Base-by-base conservation (phyloP, 2,329 filamentous ascomycete genomes). In the Botryotinia convoluta region DNA sequence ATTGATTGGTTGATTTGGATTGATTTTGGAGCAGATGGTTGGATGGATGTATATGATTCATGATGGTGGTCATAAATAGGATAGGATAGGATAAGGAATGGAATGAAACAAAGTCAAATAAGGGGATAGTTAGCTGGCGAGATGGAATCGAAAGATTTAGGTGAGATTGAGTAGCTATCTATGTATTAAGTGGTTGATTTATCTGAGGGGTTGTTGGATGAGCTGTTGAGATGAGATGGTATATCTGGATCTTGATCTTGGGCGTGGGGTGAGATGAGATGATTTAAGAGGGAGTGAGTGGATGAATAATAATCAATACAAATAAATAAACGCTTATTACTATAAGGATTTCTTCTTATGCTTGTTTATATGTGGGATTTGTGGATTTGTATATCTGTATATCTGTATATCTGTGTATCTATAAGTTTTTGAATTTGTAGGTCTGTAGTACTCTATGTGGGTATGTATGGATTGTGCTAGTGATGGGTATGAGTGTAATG, bases 21-120 rank as follows among this genome's bases (percentile, higher is more conserved):
- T 51, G 7, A 67, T 48, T 32, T 67, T 26, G n/a, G 44, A 37
- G 63, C 22, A 16, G 12, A 42, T 32, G 20, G 8, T 20, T 67
- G 14, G 64, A n/a, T 69, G 35, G 8, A 22, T 68, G n/a, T 14
- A 68, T 42, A 68, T 68, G 35, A 42, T 68, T 42, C 35, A 57
- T 57, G 22, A 39, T 42, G 16, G 7, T 42, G 44, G 16, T 67
- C 44, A 20, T n/a, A 35, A 32, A 45, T 45, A 45, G 3, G n/a
- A 64, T 62, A 26, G 22, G 61, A 63, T 45, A 8, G 20, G 26
- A 29, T 29, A 22, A 29, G 16, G 26, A 39, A 29, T 37, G n/a
- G 4, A 37, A 35, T 37, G 57, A 26, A 26, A 37, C 20, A 10
- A 37, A 37, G 32, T 22, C 32, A 35, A 12, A 1, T 59, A 5